phyloP scores from a whole-genome alignment of 2,329 filamentous ascomycete genomes.

The Atkinsonella hypoxylon region DNA sequence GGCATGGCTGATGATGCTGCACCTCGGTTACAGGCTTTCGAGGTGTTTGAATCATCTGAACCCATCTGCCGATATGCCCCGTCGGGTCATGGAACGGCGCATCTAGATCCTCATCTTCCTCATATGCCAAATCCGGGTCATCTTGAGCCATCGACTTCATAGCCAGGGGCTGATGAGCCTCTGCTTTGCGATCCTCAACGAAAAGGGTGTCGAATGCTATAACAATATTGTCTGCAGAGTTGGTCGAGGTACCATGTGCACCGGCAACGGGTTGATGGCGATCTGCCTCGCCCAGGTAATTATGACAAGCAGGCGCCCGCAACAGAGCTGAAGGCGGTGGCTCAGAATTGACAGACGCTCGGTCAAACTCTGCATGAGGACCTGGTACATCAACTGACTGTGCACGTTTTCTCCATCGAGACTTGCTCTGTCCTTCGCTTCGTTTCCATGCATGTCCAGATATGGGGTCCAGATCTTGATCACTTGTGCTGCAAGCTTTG shows the following conservation, averaged over 20 bases:
- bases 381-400: not conserved
- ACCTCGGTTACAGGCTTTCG: not conserved
- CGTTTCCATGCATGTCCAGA: not conserved
- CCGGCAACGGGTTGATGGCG: not conserved
- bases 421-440: not conserved
- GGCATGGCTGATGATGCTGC: not conserved
- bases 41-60: conserved; percentile 2
- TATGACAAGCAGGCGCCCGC: not conserved
- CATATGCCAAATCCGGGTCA: not conserved
- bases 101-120: not conserved
- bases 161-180: not conserved
- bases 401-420: not conserved
- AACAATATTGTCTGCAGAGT: not conserved
- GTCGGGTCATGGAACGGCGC: not conserved
- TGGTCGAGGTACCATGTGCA: not conserved
- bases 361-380: not conserved
- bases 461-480: not conserved
- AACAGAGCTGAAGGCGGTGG: not conserved
- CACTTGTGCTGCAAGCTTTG: not conserved
- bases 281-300: not conserved
- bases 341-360: not conserved
- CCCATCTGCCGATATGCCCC: not conserved
- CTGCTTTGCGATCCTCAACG: not conserved
- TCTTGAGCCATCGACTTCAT: not conserved
- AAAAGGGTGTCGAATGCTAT: not conserved